These are phyloP conservation scores for Puccinia sorghi DNA, from an alignment of 1,284 basidiomycete genomes.

Conservation along the genomic window DNA sequence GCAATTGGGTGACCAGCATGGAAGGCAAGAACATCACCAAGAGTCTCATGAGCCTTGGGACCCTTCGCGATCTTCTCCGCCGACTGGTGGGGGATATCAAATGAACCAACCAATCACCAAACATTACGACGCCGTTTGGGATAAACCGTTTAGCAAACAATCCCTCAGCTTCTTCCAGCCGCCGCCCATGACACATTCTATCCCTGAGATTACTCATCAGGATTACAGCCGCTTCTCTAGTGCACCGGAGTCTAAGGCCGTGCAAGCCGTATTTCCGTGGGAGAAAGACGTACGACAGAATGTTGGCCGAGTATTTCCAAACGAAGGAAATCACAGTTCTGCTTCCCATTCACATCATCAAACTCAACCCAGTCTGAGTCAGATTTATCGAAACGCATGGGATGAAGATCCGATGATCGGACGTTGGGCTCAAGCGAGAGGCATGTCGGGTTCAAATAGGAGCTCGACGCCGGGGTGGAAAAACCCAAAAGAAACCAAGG, in stretches of 20 bases:
- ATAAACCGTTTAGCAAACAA: conserved; percentile 57
- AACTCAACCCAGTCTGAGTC: conserved; percentile 20
- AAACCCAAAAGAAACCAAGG: neutral
- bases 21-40: conserved; percentile 36
- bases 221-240: conserved; percentile 61
- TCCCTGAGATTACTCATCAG: conserved; percentile 58
- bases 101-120: conserved; percentile 61
- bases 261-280: conserved; percentile 89
- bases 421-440: conserved; percentile 28
- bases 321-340: conserved; percentile 52
- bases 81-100: conserved; percentile 60
- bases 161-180: conserved; percentile 65
- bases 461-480: neutral
- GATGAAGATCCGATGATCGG: conserved; percentile 41
- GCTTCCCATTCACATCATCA: conserved; percentile 2
- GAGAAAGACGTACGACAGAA: conserved; percentile 68
- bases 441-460: neutral
- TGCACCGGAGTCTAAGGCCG: conserved; percentile 69
- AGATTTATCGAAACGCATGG: conserved; percentile 49
- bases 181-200: conserved; percentile 59
- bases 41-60: conserved; percentile 59
- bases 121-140: conserved; percentile 63
- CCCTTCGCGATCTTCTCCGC: conserved; percentile 59
- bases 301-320: conserved; percentile 75
- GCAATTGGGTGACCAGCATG: conserved; percentile 26